phyloP scores from a whole-genome alignment of 2,329 filamentous ascomycete species.

The Zasmidium citrigriseum region DNA sequence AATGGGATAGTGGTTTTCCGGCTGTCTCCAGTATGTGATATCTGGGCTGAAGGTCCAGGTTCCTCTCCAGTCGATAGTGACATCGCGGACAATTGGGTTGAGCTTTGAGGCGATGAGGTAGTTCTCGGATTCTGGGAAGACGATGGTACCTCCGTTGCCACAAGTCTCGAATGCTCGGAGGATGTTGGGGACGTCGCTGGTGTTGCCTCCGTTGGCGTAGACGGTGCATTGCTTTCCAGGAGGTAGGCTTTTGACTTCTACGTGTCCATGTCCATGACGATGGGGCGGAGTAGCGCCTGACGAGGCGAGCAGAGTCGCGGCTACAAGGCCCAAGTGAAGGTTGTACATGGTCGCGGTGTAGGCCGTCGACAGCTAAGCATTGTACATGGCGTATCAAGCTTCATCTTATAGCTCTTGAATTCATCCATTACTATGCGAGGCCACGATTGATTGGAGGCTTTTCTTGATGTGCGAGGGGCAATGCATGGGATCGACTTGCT shows the following conservation, averaged over 20 bases:
- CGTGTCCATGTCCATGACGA: background rate
- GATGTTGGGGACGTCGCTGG: slow-evolving; percentile 44
- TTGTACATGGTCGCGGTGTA: background rate
- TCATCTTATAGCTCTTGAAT: too few species aligned
- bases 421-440: background rate
- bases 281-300: background rate
- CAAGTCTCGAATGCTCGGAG: slow-evolving; percentile 44
- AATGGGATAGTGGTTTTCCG: slow-evolving; percentile 53
- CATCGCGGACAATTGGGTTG: slow-evolving; percentile 53
- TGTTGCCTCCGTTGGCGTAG: slow-evolving; percentile 1
- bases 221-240: slow-evolving; percentile 1
- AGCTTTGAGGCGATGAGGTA: slow-evolving; percentile 55
- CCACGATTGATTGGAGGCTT: background rate
- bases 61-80: slow-evolving; percentile 53
- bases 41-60: slow-evolving; percentile 55
- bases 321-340: background rate
- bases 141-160: slow-evolving; percentile 45
- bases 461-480: background rate
- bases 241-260: background rate
- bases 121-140: slow-evolving; percentile 52
- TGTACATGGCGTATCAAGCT: background rate
- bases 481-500: background rate
- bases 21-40: slow-evolving; percentile 53
- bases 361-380: too few species aligned
- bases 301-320: background rate